phyloP scores from a whole-genome alignment of 768 basidiomycete species.

The Boletus rubropictus region DNA sequence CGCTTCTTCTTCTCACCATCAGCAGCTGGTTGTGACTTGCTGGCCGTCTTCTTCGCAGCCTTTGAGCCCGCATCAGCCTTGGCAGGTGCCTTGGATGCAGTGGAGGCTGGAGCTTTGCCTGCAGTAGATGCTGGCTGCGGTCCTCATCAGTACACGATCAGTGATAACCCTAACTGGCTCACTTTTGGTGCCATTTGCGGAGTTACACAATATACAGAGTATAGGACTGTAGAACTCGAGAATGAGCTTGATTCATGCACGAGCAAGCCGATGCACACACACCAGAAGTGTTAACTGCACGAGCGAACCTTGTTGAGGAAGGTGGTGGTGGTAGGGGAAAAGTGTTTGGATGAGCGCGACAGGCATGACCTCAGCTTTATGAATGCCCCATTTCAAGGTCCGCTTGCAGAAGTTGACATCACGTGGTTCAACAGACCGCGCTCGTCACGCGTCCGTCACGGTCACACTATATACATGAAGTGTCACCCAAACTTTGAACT shows the following conservation, averaged over 20 bases:
- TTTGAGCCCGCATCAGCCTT: constrained; percentile 39
- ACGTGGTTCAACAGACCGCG: constrained; percentile 35
- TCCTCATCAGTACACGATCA: constrained; percentile 7
- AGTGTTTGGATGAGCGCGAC: constrained; percentile 27
- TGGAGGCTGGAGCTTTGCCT: constrained; percentile 43
- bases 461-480: constrained; percentile 17
- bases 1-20: constrained; percentile 77
- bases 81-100: constrained; percentile 55
- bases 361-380: constrained; percentile 28
- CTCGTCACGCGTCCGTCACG: constrained; percentile 30
- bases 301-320: constrained; percentile 12
- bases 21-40: constrained; percentile 45
- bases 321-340: constrained; percentile 29
- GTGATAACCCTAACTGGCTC: constrained; percentile 13
- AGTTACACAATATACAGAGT: constrained; percentile 30
- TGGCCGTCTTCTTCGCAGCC: constrained; percentile 57
- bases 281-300: constrained; percentile 23
- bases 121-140: constrained; percentile 38
- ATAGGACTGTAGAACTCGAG: constrained; percentile 18
- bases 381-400: constrained; percentile 33
- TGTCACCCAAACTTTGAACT: neutral
- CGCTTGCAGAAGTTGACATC: constrained; percentile 22
- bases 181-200: constrained; percentile 36
- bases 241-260: constrained; percentile 13
- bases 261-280: constrained; percentile 3